Percentiles rank a stretch among this genome's conserved stretches.
Evolutionary conservation across 2,329 filamentous ascomycete species (phyloP).

Genomic region (Beauveria australis): DNA sequence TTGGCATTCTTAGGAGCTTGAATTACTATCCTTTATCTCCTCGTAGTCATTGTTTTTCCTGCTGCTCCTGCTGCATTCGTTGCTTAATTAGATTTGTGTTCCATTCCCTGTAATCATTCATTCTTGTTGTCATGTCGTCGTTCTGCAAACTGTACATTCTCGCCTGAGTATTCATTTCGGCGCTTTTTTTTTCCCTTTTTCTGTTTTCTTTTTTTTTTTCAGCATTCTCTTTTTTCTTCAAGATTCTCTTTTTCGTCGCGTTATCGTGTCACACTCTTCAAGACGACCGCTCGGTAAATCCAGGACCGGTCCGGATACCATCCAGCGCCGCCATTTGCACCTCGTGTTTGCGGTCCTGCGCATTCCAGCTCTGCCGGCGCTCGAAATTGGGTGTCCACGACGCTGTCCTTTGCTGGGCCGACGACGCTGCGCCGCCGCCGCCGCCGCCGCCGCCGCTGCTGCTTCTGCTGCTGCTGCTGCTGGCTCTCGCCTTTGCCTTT

Average conservation of each 20-base stretch:
- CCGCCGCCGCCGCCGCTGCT: background rate
- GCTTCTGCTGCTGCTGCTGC: background rate
- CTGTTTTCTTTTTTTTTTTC: background rate
- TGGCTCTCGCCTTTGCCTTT: background rate
- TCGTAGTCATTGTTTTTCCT: background rate
- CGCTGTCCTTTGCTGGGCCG: background rate
- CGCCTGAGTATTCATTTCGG: background rate
- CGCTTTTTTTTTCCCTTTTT: background rate
- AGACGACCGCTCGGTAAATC: slow-evolving; percentile 32
- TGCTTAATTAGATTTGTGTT: background rate
- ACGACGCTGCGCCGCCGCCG: background rate
- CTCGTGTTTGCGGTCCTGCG: slow-evolving; percentile 45
- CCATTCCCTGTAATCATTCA: background rate
- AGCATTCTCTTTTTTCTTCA: background rate
- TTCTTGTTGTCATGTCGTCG: background rate
- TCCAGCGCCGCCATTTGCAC: slow-evolving; percentile 39
- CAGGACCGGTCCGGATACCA: slow-evolving; percentile 27
- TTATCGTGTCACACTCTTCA: background rate
- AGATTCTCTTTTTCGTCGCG: too few species aligned
- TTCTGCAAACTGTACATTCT: background rate
- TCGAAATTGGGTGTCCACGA: slow-evolving; percentile 39
- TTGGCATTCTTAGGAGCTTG: background rate
- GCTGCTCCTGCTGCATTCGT: too few species aligned
- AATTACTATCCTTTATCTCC: background rate
- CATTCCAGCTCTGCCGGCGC: slow-evolving; percentile 43